phyloP scores from a whole-genome alignment of 495 filamentous ascomycete genomes.

The Tuber magnatum region DNA sequence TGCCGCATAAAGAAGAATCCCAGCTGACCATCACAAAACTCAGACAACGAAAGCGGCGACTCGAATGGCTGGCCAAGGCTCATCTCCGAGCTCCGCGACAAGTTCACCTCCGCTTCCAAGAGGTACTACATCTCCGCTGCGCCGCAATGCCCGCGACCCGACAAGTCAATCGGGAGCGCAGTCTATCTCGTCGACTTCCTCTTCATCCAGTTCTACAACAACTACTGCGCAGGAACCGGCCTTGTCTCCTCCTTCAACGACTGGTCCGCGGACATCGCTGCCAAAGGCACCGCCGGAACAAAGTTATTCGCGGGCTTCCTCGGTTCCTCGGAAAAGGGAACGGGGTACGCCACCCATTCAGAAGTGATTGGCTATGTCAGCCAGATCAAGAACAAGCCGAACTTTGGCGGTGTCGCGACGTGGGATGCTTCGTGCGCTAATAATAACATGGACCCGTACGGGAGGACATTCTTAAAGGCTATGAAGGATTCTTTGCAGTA shows the following conservation, averaged over 20 bases:
- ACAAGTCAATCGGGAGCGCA: slow-evolving; percentile 44
- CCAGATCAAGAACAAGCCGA: neutral
- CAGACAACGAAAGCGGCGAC: slow-evolving; percentile 42
- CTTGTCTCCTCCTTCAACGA: slow-evolving; percentile 10
- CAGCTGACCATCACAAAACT: neutral
- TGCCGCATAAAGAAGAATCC: neutral
- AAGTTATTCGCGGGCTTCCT: slow-evolving; percentile 15
- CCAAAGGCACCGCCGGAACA: neutral
- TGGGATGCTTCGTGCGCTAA: neutral
- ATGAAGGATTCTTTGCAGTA: neutral
- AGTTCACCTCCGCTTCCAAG: slow-evolving; percentile 40
- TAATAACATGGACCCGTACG: neutral
- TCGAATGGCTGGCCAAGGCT: slow-evolving; percentile 44
- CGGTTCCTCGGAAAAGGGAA: neutral
- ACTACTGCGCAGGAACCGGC: slow-evolving; percentile 25
- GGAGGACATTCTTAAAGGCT: neutral
- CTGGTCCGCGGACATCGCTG: slow-evolving; percentile 8
- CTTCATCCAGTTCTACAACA: slow-evolving; percentile 48
- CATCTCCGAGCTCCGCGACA: slow-evolving; percentile 41
- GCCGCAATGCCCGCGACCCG: slow-evolving; percentile 47
- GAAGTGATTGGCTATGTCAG: slow-evolving; percentile 14
- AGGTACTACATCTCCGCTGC: slow-evolving; percentile 48
- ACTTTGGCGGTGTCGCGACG: slow-evolving; percentile 9
- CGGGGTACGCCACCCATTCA: neutral
- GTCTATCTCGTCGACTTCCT: slow-evolving; percentile 44